Evolutionary conservation across 768 basidiomycete species (phyloP).

Genomic region (Tephrocybe sp.): DNA sequence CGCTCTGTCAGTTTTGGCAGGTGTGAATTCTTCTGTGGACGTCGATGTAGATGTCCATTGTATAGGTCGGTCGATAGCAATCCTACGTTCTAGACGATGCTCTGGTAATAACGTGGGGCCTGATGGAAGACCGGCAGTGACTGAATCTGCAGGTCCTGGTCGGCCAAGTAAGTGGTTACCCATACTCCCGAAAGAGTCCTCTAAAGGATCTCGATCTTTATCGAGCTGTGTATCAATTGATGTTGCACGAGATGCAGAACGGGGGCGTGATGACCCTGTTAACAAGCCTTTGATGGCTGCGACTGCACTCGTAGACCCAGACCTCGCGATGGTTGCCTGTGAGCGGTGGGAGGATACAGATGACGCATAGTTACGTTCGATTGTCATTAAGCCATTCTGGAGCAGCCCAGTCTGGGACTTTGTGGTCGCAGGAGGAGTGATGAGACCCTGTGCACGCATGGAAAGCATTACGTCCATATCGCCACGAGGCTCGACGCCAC

Average conservation of each 20-base stretch:
- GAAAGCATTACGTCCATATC: conserved; percentile 86
- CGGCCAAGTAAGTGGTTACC: conserved; percentile 55
- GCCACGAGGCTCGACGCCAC: conserved; percentile 64
- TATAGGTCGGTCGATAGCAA: conserved; percentile 18
- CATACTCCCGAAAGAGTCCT: conserved; percentile 59
- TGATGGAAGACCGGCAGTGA: conserved; percentile 29
- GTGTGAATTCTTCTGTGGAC: conserved; percentile 3
- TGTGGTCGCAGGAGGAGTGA: conserved; percentile 33
- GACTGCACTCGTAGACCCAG: conserved; percentile 42
- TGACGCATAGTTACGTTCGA: conserved; percentile 43
- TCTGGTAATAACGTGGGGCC: conserved; percentile 27
- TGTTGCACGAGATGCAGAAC: conserved; percentile 54
- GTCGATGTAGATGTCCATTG: conserved; percentile 21
- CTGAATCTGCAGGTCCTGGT: conserved; percentile 33
- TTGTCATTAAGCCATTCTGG: conserved; percentile 16
- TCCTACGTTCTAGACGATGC: conserved; percentile 36
- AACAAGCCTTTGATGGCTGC: conserved; percentile 65
- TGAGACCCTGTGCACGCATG: conserved; percentile 69
- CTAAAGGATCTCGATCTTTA: conserved; percentile 30
- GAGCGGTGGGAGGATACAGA: conserved; percentile 47
- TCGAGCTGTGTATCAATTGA: conserved; percentile 38
- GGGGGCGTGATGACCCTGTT: conserved; percentile 45
- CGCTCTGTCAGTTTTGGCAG: conserved; percentile 22
- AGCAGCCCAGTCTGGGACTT: conserved; percentile 26
- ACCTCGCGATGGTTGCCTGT: conserved; percentile 38